These are phyloP conservation scores for Malassezia dermatis DNA, from an alignment of 1,284 basidiomycete genomes.

Conservation along the genomic window DNA sequence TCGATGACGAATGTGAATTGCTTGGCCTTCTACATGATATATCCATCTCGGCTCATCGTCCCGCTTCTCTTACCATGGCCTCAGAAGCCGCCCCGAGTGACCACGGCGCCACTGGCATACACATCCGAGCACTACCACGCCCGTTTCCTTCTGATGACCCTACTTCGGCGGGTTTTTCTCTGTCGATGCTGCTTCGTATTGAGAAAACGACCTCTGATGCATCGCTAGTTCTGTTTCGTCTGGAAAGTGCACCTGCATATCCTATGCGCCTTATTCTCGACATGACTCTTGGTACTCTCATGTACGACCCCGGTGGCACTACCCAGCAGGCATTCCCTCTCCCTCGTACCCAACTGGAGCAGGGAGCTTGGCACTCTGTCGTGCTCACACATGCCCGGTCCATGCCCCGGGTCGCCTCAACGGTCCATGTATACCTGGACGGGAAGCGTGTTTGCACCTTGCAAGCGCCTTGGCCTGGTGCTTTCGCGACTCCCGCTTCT, in stretches of 20 bases:
- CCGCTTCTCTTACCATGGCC: conserved; percentile 24
- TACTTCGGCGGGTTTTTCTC: conserved; percentile 24
- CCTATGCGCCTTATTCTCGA: conserved; percentile 26
- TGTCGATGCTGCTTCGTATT: conserved; percentile 11
- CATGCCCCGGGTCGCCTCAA: conserved; percentile 20
- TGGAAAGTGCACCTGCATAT: conserved; percentile 23
- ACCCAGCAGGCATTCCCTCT: conserved; percentile 12
- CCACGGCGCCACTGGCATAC: conserved; percentile 14
- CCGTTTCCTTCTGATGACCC: conserved; percentile 27
- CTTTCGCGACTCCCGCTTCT: conserved; percentile 27
- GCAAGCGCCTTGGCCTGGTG: conserved; percentile 15
- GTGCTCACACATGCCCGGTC: conserved; percentile 31
- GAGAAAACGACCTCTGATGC: neutral
- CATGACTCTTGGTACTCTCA: conserved; percentile 22
- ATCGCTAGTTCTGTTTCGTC: neutral
- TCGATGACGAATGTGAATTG: conserved; percentile 6
- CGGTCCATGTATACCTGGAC: conserved; percentile 30
- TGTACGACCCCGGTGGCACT: conserved; percentile 15
- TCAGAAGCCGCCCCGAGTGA: conserved; percentile 7
- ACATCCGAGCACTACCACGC: conserved; percentile 24
- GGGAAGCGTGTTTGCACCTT: conserved; percentile 24
- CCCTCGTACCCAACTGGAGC: conserved; percentile 8
- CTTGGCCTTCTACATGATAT: conserved; percentile 26
- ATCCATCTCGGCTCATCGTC: conserved; percentile 19
- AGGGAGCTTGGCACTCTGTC: conserved; percentile 22